Base-by-base conservation (phyloP, 768 basidiomycete species). In the Vararia minispora region DNA sequence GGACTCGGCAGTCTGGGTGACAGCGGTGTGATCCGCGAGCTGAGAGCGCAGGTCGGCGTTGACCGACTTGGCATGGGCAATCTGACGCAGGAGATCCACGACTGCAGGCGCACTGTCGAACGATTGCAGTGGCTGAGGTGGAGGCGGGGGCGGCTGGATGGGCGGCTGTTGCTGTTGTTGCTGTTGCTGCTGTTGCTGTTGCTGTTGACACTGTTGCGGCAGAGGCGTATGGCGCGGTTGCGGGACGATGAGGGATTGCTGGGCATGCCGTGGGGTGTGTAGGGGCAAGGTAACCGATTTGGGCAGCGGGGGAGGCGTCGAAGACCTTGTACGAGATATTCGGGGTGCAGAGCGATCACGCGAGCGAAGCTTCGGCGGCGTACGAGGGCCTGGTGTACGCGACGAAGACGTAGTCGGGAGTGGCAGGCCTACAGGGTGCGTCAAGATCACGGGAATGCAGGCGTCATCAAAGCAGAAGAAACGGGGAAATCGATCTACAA, bases 221-320 rank as follows among this genome's bases (percentile, higher is more conserved):
- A 37, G 29, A 53, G 49, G 13, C 44, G n/a, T n/a, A 25, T 26
- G 51, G 30, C 17, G 46, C 21, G 33, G 40, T 40, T 35, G 49
- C 24, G 39, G 43, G 40, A 20, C 44, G 40, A 31, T 37, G 43
- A 28, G 41, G 60, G 58, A 45, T 48, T 57, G n/a, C n/a, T n/a
- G 42, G 5, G 37, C 31, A 21, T 43, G 41, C 13, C 73, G 71
- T 14, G 71, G 69, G 10, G 79, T 63, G 54, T 89, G 86, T 45
- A 89, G 59, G 33, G 86, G 86, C 2, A 89, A 59, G 10, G 81
- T 79, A 12, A 69, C 86, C 4, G 85, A 81, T 59, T 88, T 84
- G 18, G 86, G 86, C 14, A 88, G 65, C 25, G 86, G 87, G 1
- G 87, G 87, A 1, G 87, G 86, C 0, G 81, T 76, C n/a, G 71